Conservation (phyloP, 192 early-diverging fungal species). For the Paraglomus occultum region DNA sequence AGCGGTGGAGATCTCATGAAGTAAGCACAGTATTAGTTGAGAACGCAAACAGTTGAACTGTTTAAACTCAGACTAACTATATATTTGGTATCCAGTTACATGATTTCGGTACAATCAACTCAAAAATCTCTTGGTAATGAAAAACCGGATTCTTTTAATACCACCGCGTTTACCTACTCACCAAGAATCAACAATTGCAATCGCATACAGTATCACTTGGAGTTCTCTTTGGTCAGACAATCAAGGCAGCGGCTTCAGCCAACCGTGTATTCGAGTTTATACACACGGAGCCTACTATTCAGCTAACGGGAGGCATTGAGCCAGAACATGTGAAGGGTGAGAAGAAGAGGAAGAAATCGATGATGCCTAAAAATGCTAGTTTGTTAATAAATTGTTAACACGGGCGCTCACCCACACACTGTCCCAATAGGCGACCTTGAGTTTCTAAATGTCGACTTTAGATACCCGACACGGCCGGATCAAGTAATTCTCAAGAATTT, state of each 20-base stretch:
- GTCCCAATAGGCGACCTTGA: too few species aligned
- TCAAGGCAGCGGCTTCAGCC: conserved; percentile 52
- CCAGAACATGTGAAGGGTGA: conserved; percentile 45
- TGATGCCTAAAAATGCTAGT: conserved; percentile 37
- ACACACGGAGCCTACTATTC: conserved; percentile 40
- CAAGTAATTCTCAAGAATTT: conserved; percentile 57
- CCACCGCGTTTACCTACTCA: too few species aligned
- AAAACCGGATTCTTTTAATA: neutral
- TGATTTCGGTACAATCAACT: conserved; percentile 61
- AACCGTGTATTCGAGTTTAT: conserved; percentile 55
- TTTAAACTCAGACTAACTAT: neutral
- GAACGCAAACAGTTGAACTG: too few species aligned
- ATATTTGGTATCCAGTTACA: conserved; percentile 32
- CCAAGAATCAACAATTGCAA: too few species aligned
- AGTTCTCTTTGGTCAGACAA: conserved; percentile 56
- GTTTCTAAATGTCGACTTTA: conserved; percentile 33
- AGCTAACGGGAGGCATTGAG: conserved; percentile 40
- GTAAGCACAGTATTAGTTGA: too few species aligned
- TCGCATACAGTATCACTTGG: conserved; percentile 45
- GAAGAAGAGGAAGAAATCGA: conserved; percentile 50
- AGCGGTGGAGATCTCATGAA: too few species aligned
- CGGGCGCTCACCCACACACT: too few species aligned
- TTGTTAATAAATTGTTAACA: conserved; percentile 24
- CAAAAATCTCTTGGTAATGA: conserved; percentile 53
- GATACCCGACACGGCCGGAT: conserved; percentile 62